Conservation (phyloP, 2,329 filamentous ascomycete genomes). For the Scedosporium boydii region DNA sequence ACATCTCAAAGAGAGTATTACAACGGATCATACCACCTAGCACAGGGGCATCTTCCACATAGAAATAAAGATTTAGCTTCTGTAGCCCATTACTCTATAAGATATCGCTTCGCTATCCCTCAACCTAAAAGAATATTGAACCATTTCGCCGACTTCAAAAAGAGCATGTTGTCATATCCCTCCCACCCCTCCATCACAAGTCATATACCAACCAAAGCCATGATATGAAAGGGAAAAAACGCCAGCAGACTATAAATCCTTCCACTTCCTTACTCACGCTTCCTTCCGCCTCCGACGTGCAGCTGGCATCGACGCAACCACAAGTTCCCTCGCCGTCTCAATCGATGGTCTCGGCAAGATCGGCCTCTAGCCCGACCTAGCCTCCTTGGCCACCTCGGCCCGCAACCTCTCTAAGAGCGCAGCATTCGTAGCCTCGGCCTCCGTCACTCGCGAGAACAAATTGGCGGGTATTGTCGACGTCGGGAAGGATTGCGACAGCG, state of each 20-base stretch:
- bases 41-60: too few species aligned
- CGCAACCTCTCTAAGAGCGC: conserved; percentile 4
- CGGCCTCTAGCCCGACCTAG: background rate
- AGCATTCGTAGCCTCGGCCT: conserved; percentile 3
- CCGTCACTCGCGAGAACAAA: conserved; percentile 6
- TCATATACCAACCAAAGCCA: background rate
- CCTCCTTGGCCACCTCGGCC: conserved; percentile 4
- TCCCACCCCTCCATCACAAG: background rate
- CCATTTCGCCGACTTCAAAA: background rate
- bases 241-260: background rate
- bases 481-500: conserved; percentile 4
- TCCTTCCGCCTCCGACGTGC: background rate
- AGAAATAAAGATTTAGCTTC: background rate
- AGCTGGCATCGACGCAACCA: background rate
- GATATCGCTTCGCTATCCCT: background rate
- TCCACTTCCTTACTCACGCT: background rate
- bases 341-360: background rate
- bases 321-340: background rate
- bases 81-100: background rate
- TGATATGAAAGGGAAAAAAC: too few species aligned
- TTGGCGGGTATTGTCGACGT: conserved; percentile 2
- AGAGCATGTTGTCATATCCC: background rate
- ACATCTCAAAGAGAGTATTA: too few species aligned
- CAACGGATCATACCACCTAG: too few species aligned
- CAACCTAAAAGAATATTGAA: background rate